Evolutionary conservation across 495 filamentous ascomycete species (phyloP), one percentile per base, ranked within the genome.

Genomic region (Cladorrhinum samala): DNA sequence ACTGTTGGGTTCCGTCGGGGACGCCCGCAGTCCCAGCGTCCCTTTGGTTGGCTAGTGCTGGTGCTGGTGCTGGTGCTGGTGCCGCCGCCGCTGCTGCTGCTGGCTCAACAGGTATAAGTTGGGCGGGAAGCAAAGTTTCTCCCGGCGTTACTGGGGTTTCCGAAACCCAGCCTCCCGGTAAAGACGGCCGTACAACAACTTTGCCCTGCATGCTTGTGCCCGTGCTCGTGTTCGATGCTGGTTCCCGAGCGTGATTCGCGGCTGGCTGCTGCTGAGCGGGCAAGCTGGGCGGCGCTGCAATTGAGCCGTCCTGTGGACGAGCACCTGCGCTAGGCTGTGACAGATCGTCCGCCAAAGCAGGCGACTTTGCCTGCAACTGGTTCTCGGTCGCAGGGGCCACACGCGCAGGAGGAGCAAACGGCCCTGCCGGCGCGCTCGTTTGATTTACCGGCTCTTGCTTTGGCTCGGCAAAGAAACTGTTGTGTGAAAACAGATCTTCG

Each of bases 81-180:
- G 49, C 41, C 44, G 42, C 25, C 19, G 42, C 38, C 23, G 55
- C 50, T 24, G 16, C 20, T n/a, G 20, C 13, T 21, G 23, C 11
- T 20, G 53, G 44, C 55, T 50, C 49, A 45, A 50, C 14, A 41
- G 48, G 37, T 9, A 33, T 51, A 33, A 40, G 39, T 2, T 17
- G 61, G 39, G 60, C 33, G 30, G 69, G 52, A 13, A 62, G 58
- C 30, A 50, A 43, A 2, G 23, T 33, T 20, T 69, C 65, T 3
- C 60, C 59, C 20, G 64, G 61, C 13, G 56, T 60, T 40, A 68
- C 69, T 6, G 73, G 72, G 23, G 76, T 77, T 60, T 77, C 84
- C 14, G 82, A 79, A 27, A 81, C 79, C 85, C 83, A 87, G 45
- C 74, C 77, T 9, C 84, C 84, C 16, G 85, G 84, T 27, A 88